A percentile compares a stretch with the other conserved stretches of the same genome.
Evolutionary conservation across 345 rosid genomes (phyloP).

Genomic region (Clausena lansium): DNA sequence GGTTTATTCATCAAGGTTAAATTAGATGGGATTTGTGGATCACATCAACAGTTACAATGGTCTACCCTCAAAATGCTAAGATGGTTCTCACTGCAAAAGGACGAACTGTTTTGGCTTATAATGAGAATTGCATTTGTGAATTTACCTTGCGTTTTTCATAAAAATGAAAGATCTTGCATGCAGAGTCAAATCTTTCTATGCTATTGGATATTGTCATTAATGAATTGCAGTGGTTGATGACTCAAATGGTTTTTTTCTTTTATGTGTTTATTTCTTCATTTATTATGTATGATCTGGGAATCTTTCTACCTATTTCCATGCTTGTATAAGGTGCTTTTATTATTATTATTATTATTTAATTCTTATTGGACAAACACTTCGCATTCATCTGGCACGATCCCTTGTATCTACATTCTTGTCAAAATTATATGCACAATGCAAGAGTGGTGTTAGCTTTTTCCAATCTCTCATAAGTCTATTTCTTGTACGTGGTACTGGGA

Average conservation of each 20-base stretch:
- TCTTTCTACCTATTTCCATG: background rate
- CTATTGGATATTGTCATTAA: background rate
- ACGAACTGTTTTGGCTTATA: background rate
- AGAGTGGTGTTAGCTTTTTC: background rate
- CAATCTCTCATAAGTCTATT: background rate
- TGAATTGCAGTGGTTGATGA: background rate
- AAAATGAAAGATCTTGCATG: background rate
- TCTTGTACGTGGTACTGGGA: background rate
- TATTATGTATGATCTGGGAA: background rate
- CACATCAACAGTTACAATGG: background rate
- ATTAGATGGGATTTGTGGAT: background rate
- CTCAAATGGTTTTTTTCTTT: background rate
- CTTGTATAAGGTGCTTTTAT: background rate
- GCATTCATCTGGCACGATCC: background rate
- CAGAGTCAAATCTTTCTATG: background rate
- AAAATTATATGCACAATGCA: background rate
- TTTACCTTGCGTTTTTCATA: background rate
- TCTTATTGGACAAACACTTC: background rate
- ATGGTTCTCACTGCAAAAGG: background rate
- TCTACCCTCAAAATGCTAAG: no score
- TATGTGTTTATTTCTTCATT: constrained; percentile 2
- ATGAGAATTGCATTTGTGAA: background rate
- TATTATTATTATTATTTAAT: background rate
- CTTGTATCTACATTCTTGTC: background rate
- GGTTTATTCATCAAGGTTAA: background rate